These are phyloP conservation scores for Raddia distichophylla DNA, from an alignment of 176 grass and related monocot genomes.

Conservation along the genomic window DNA sequence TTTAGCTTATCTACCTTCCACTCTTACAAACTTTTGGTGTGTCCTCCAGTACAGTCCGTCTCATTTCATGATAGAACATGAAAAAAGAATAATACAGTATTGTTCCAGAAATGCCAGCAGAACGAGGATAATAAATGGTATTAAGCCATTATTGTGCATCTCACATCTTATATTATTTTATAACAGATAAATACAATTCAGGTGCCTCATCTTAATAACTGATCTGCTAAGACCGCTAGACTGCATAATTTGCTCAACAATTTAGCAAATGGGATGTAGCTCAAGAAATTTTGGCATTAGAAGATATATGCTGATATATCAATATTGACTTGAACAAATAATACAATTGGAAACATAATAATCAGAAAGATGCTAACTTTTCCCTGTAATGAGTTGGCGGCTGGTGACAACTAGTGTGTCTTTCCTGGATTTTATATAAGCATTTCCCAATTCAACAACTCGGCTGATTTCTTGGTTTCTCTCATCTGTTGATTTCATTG, in stretches of 20 bases:
- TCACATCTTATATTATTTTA: slow-evolving; percentile 2
- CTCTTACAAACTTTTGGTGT: slow-evolving; percentile 5
- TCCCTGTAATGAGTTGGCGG: slow-evolving; percentile 82
- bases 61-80: not conserved
- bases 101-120: not conserved
- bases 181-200: not conserved
- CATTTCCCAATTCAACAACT: slow-evolving; percentile 73
- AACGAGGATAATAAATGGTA: not conserved
- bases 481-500: slow-evolving; percentile 73
- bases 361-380: slow-evolving; percentile 60
- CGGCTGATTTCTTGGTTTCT: slow-evolving; percentile 80
- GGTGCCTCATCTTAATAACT: slow-evolving; percentile 14
- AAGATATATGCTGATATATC: slow-evolving; percentile 1
- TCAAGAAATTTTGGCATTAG: slow-evolving; percentile 23
- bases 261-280: not conserved
- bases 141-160: not conserved
- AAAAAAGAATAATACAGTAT: slow-evolving; percentile 9
- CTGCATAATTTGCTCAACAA: not conserved
- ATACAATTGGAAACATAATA: slow-evolving; percentile 7
- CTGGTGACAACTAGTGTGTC: slow-evolving; percentile 93
- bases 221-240: not conserved
- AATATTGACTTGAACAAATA: slow-evolving; percentile 19
- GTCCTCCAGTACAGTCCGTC: not conserved
- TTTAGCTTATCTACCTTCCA: slow-evolving; percentile 10
- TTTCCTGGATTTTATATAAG: slow-evolving; percentile 72